These are phyloP conservation scores for Chenopodium berlandieri DNA, from an alignment of 148 eudicot genomes.

Conservation along the genomic window DNA sequence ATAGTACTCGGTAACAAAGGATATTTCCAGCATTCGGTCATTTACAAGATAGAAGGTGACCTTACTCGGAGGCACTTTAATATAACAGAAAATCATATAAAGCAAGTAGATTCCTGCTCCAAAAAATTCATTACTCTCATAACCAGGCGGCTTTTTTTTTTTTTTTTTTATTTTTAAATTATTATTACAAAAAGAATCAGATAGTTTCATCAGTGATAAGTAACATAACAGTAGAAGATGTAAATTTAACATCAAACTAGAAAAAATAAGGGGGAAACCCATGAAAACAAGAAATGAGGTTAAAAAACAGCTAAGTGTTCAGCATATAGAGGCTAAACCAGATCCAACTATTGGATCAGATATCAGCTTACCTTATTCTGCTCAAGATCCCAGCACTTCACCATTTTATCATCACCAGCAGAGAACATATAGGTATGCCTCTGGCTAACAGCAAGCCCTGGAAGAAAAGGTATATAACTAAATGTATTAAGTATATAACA, in stretches of 20 bases:
- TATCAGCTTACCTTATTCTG: conserved; percentile 75
- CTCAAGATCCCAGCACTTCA: conserved; percentile 99
- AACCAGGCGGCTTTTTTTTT: background rate
- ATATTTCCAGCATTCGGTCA: background rate
- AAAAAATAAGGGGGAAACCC: background rate
- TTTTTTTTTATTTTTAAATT: no score
- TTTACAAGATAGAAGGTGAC: background rate
- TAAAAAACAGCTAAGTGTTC: background rate
- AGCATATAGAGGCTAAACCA: background rate
- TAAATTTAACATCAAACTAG: background rate
- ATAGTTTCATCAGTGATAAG: background rate
- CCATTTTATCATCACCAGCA: conserved; percentile 99
- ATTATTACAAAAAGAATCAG: no score
- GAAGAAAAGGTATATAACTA: background rate
- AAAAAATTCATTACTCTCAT: background rate
- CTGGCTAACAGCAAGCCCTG: conserved; percentile 92
- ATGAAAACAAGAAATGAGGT: background rate
- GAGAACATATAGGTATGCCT: conserved; percentile 98
- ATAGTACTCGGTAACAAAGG: background rate
- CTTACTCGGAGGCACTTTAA: background rate
- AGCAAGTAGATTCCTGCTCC: background rate
- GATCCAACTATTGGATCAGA: background rate
- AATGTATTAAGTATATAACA: background rate
- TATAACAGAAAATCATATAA: background rate
- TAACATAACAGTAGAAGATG: background rate